Evolutionary conservation across 495 filamentous ascomycete genomes (phyloP).

Genomic region (Aspergillus carlsbadensis): DNA sequence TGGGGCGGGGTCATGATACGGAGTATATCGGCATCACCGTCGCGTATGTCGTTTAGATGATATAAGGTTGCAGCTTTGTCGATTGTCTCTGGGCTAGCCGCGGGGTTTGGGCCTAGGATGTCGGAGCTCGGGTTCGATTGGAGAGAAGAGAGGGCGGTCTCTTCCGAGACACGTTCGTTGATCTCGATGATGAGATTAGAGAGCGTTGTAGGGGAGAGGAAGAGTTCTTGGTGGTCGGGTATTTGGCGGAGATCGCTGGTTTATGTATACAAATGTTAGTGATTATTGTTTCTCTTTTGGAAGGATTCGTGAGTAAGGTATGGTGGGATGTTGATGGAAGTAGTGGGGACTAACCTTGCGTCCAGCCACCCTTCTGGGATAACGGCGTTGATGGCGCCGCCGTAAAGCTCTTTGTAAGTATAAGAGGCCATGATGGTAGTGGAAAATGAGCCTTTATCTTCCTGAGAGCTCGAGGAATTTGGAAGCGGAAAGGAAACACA

Average conservation of each 20-base stretch:
- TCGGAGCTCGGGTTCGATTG: conserved; percentile 17
- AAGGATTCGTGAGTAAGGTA: conserved; percentile 1
- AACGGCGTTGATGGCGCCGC: conserved; percentile 72
- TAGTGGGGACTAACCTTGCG: conserved; percentile 61
- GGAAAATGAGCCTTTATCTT: not conserved
- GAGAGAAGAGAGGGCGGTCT: conserved; percentile 19
- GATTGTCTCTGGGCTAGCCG: conserved; percentile 42
- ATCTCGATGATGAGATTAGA: conserved; percentile 88
- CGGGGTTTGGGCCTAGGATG: conserved; percentile 26
- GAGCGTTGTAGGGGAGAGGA: conserved; percentile 73
- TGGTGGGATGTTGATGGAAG: not conserved
- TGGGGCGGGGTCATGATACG: conserved; percentile 51
- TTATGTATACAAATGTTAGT: not conserved
- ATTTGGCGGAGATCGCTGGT: conserved; percentile 78
- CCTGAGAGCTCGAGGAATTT: not conserved
- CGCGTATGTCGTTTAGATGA: conserved; percentile 78
- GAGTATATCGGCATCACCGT: conserved; percentile 54
- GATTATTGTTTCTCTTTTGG: not conserved
- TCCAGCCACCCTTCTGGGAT: conserved; percentile 75
- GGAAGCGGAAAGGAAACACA: not conserved
- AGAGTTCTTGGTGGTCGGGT: conserved; percentile 94
- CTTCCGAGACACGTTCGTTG: conserved; percentile 60
- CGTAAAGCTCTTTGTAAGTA: conserved; percentile 66
- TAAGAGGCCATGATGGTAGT: conserved; percentile 43
- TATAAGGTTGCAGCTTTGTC: conserved; percentile 63